Evolutionary conservation across 192 early-diverging fungal species (phyloP).

Genomic region (Backusella liffmaniae): DNA sequence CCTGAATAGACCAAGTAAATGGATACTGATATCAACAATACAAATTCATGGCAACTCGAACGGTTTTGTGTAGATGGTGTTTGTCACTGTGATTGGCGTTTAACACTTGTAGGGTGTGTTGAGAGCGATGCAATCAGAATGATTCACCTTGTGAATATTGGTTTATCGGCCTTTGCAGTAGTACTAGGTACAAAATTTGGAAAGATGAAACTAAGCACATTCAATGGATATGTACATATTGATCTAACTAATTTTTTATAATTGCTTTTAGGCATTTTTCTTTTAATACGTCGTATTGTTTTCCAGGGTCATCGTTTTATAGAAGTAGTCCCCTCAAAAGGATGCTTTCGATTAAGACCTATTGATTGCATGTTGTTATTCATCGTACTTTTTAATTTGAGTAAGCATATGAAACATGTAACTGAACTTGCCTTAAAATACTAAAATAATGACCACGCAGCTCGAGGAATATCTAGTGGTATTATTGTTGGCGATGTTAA

Average conservation of each 20-base stretch:
- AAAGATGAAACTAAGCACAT: neutral
- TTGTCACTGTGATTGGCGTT: slow-evolving; percentile 25
- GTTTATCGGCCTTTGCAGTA: slow-evolving; percentile 13
- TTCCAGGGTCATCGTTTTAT: slow-evolving; percentile 23
- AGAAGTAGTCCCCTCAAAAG: neutral
- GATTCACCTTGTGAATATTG: slow-evolving; percentile 22
- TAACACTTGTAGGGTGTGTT: slow-evolving; percentile 19
- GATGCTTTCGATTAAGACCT: slow-evolving; percentile 27
- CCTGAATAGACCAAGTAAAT: neutral
- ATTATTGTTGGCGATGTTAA: slow-evolving; percentile 22
- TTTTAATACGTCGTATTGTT: slow-evolving; percentile 15
- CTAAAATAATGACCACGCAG: neutral
- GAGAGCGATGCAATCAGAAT: slow-evolving; percentile 13
- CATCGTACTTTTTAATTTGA: slow-evolving; percentile 23
- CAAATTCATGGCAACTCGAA: neutral
- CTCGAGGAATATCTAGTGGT: slow-evolving; percentile 21
- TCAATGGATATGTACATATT: neutral
- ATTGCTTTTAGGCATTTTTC: slow-evolving; percentile 7
- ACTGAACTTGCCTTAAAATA: neutral
- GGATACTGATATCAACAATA: neutral
- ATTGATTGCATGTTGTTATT: slow-evolving; percentile 25
- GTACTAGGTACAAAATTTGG: slow-evolving; percentile 17
- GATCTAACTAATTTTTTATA: neutral
- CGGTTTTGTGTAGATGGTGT: slow-evolving; percentile 4
- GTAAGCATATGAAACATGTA: slow-evolving; percentile 12